Evolutionary conservation across 345 rosid species (phyloP), one percentile per base, ranked within the genome.

Genomic region (Dipteronia dyeriana): DNA sequence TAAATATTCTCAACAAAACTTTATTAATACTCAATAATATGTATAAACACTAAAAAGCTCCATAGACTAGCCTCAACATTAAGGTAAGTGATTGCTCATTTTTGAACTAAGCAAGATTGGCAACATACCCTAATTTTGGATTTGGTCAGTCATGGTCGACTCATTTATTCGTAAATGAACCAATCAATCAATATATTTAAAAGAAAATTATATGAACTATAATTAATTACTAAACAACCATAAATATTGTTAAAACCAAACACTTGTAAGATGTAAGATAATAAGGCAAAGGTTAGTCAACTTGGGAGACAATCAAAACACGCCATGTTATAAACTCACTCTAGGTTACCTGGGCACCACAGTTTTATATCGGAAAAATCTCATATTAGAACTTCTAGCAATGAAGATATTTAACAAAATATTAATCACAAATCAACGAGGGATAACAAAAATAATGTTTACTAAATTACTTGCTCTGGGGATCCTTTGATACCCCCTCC

Each of bases 381-480:
- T 45, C 49, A 45, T 41, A 41, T 45, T 45, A 45, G 49, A 45
- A 45, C 2, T 45, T 39, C 20, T 25, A 41, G 59, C 25, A 43
- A 74, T 14, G 61, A 62, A 25, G 56, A 49, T 9, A 45, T 26
- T 7, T 7, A 4, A 34, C 5, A 65, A 14, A 6, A 38, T 57
- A 49, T 20, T 9, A 31, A 72, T 43, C 11, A 68, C 10, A n/a
- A 70, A 47, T 22, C n/a, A 51, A 57, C 61, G 2, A 23, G 7
- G n/a, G 49, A 59, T 51, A 77, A 60, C 43, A 25, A 20, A 45
- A 51, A 19, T 68, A 39, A 59, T 49, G 54, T 76, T 29, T 51
- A 51, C 59, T 45, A 69, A 75, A 77, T 82, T 93, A 93, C 97
- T 61, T 85, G 79, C 68, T 84, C 57, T 66, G 79, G 63, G 84